These are phyloP conservation scores for Xenoacremonium recifei DNA, from an alignment of 2,329 filamentous ascomycete species.

Conservation along the genomic window DNA sequence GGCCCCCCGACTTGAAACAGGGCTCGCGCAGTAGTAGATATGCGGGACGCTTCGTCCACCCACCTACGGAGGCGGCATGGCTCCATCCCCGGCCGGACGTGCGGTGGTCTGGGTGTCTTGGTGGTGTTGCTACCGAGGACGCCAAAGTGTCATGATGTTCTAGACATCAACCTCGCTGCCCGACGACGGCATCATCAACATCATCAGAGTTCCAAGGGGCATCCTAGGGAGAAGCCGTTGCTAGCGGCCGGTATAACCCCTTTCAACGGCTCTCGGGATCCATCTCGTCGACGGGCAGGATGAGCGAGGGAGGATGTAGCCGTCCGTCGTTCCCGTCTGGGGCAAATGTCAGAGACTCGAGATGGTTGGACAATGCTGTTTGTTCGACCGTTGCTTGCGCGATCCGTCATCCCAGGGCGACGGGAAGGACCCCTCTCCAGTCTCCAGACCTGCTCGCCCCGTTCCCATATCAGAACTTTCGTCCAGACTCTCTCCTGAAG, in stretches of 20 bases:
- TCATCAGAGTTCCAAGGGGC: not conserved
- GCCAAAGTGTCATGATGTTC: not conserved
- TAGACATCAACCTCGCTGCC: not conserved
- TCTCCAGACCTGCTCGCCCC: too few relatives aligned
- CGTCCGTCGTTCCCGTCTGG: conserved; percentile 26
- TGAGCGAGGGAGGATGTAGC: too few relatives aligned
- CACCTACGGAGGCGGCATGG: conserved; percentile 11
- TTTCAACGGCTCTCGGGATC: conserved; percentile 21
- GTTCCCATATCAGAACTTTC: too few relatives aligned
- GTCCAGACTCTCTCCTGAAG: too few relatives aligned
- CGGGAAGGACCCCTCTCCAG: conserved; percentile 22
- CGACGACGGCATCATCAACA: not conserved
- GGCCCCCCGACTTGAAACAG: conserved; percentile 16
- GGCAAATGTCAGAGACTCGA: conserved; percentile 19
- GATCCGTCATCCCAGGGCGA: conserved; percentile 18
- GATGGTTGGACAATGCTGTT: conserved; percentile 31
- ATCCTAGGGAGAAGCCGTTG: not conserved
- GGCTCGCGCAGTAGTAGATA: conserved; percentile 19
- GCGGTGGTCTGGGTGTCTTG: too few relatives aligned
- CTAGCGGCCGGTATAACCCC: conserved; percentile 17
- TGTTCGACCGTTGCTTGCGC: conserved; percentile 9
- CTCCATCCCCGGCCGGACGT: conserved; percentile 11
- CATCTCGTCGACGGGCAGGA: conserved; percentile 23
- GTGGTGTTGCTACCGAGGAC: too few relatives aligned
- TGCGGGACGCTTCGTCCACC: conserved; percentile 8